These are phyloP conservation scores for Mortierella polycephala DNA, from an alignment of 371 early-diverging fungal genomes.

Conservation along the genomic window DNA sequence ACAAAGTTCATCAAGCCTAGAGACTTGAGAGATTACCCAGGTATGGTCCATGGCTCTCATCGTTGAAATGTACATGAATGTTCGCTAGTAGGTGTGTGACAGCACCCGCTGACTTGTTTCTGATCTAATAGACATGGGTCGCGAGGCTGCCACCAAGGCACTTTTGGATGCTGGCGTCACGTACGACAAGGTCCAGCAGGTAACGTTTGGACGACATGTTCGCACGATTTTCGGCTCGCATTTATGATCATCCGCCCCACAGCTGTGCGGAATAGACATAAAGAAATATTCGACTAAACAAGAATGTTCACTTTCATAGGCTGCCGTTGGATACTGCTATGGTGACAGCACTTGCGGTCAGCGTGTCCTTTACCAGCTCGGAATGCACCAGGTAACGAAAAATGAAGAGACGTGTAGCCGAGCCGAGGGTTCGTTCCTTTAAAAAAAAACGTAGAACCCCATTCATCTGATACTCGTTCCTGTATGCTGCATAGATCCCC, in stretches of 20 bases:
- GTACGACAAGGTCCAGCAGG: conserved; percentile 74
- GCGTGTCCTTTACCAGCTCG: conserved; percentile 76
- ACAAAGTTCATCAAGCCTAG: conserved; percentile 73
- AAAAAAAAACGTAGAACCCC: neutral
- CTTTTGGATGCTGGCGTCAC: conserved; percentile 74
- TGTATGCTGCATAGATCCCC: conserved; percentile 50
- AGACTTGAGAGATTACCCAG: conserved; percentile 68
- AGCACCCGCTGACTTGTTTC: neutral
- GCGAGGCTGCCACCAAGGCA: conserved; percentile 81
- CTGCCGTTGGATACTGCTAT: conserved; percentile 70
- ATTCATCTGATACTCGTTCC: neutral
- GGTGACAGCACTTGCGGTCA: conserved; percentile 83
- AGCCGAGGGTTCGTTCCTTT: neutral
- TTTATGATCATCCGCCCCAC: conserved; percentile 17
- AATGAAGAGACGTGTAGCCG: neutral
- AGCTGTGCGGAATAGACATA: too few species aligned
- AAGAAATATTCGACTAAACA: too few species aligned
- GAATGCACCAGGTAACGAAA: conserved; percentile 72
- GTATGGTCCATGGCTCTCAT: conserved; percentile 33
- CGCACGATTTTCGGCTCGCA: conserved; percentile 12
- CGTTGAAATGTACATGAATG: neutral
- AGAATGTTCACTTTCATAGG: conserved; percentile 24
- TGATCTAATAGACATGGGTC: conserved; percentile 66
- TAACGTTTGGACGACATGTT: neutral
- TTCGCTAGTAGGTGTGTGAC: too few species aligned